phyloP scores from a whole-genome alignment of 164 flowering plant species.

The Paratinospora sagittata region DNA sequence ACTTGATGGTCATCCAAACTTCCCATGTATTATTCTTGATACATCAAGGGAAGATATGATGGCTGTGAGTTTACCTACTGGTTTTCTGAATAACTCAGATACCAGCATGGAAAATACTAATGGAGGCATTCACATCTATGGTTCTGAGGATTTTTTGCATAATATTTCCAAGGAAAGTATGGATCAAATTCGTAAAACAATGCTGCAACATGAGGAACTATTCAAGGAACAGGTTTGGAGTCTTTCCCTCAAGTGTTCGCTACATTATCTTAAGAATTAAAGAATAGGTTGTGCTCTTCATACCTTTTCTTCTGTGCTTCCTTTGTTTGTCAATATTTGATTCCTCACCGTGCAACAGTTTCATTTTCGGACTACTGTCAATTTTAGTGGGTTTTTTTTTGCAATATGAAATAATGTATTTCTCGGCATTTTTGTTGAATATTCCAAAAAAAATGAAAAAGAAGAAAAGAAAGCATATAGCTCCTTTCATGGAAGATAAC shows the following conservation, averaged over 20 bases:
- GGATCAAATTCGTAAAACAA: constrained; percentile 23
- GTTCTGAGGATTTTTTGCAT: constrained; percentile 5
- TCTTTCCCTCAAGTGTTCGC: background rate
- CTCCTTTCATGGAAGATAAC: no score
- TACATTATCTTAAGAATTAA: background rate
- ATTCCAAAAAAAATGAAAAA: no score
- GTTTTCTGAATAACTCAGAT: background rate
- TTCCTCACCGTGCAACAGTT: background rate
- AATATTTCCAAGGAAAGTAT: constrained; percentile 13
- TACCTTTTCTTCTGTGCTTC: no score
- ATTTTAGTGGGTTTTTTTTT: background rate
- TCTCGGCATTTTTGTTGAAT: no score
- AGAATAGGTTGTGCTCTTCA: background rate
- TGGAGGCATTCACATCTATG: background rate
- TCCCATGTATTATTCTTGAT: background rate
- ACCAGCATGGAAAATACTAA: background rate
- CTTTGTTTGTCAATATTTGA: no score
- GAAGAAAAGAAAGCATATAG: no score
- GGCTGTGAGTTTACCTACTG: constrained; percentile 8
- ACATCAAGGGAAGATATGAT: constrained; percentile 4
- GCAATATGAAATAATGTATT: background rate
- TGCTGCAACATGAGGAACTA: constrained; percentile 21
- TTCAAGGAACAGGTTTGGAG: constrained; percentile 25
- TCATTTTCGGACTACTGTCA: background rate
- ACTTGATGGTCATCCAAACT: background rate